Base-by-base conservation (phyloP, 1,139 yeast species). In the Chernovozyma sophiae-reginae region DNA sequence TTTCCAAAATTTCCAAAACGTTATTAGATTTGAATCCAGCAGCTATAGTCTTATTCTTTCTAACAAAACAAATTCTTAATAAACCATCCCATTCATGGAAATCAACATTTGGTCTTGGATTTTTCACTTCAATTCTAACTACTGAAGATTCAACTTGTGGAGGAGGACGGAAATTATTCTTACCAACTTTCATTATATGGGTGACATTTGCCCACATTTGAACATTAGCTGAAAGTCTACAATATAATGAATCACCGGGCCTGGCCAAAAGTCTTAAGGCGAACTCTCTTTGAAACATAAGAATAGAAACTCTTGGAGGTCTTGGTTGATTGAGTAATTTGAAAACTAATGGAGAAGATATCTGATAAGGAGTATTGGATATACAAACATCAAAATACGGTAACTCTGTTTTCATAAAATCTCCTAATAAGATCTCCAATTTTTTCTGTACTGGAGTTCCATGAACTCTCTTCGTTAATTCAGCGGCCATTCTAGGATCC, bases 401-500 rank as follows among this genome's bases (percentile, higher is more conserved):
- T 40, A 94, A 68, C 35, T 92, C 97, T 1, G 95, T 81, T 64
- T 92, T 92, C 79, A 94, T 92, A 59, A 90, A 90, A 63, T 92
- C 99, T 17, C 98, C 98, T 41, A 94, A 71, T 55, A 92, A 64
- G 41, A 92, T 87, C 47, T 92, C 98, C 40, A 92, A 70, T 58
- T 89, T 87, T 63, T 86, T 87, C 59, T 90, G 95, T 41, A 77
- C 84, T 2, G 97, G 94, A 23, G 95, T 90, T 12, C 97, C 97
- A 54, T 89, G 97, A 19, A 94, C 97, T 69, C 99, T 83, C 60
- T 92, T 92, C 16, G 97, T 87, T 53, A 92, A 72, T 61, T 92
- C 99, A 0, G 97, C 97, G 3, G 97, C 98, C 99, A 92, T 92
- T 65, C 97, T 74, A 18, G 99, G 97, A 63, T 92, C 99, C 92